Evolutionary conservation across 352 stramenopile genomes (phyloP), one percentile per base, ranked within the genome.

Genomic region (Halophytophthora polymorphica): DNA sequence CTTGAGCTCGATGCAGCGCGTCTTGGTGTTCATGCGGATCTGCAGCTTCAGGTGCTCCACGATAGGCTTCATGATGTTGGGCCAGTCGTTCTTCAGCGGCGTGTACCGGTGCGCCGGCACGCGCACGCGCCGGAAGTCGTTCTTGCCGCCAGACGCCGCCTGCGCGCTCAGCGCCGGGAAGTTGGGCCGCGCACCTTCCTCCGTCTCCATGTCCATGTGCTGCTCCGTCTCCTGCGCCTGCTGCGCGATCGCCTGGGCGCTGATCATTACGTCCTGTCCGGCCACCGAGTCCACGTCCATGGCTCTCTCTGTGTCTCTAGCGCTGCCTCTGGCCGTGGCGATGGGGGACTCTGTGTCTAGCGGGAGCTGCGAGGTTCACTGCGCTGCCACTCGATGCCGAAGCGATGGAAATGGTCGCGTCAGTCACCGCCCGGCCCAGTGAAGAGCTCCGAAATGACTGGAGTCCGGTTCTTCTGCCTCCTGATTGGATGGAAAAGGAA

Each of bases 11-110:
- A 99, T 97, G 63, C 86, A 98, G 38, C 96, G 82, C 49, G 95
- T 98, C 77, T 99, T 99, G 31, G 95, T 98, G 77, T 99, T 99
- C 88, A 99, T 99, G 48, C 97, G 86, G 53, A 99, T 97, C 64
- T 95, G 88, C 38, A 99, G 82, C 68, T 98, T 98, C 58, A 99
- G 74, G 69, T 99, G 97, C 77, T 99, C 89, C 25, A 99, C 96
- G 35, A 99, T 83, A n/a, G 97, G 97, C 45, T 95, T 98, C 64
- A 99, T 92, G 56, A 99, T 96, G 68, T 98, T 96, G 49, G 98
- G 92, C 97, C 97, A 99, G 67, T 98, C 88, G 58, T 98, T 97
- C 55, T 98, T 94, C n/a, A 99, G 82, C 47, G 97, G 97, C 38
- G 97, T 99, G 70, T 99, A 98, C 45, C 97, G 88, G 71, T 99